Base-by-base conservation (phyloP, 257 asterid species). In the Fraxinus americana region DNA sequence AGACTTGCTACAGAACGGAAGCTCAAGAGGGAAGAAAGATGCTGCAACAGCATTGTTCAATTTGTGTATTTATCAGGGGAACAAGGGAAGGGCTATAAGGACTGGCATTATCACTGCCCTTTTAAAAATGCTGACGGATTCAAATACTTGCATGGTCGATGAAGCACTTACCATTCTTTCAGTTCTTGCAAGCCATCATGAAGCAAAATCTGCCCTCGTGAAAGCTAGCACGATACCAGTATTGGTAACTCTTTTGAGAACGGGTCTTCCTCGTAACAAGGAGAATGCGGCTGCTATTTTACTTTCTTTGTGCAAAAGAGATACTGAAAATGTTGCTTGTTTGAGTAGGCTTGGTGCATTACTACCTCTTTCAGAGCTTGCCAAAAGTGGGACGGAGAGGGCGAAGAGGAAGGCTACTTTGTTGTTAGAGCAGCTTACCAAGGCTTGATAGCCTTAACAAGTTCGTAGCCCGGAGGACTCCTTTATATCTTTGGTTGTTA, bases 21-120 rank as follows among this genome's bases (percentile, higher is more conserved):
- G 90, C 76, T 10, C 89, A 0, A 83, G 99, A 79, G 98, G 99
- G 72, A 94, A 90, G 79, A 94, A 94, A 81, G 98, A 94, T 67
- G 98, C 99, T 34, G 96, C 99, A 25, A 91, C 99, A 0, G 97
- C 99, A 0, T 84, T 94, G 75, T 94, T 92, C 83, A 94, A 92
- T 75, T 79, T 94, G 82, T 94, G 99, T 68, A 88, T 92, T 61
- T 92, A 94, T 84, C 96, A 89, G 12, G 97, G 97, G 75, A 94
- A 94, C 89, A 92, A 91, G 75, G 98, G 97, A 17, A 81, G 99
- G 77, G 99, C 99, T 19, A 89, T 94, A 21, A 80, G 97, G 81
- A 91, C 97, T 0, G 99, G 99, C 13, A 89, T 94, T 43, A 86
- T 94, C 14, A 68, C 90, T 27, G 89, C 96, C 0, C 79, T 94